Evolutionary conservation across 163 green algal species (phyloP).

Genomic region (Scenedesmus sp.): DNA sequence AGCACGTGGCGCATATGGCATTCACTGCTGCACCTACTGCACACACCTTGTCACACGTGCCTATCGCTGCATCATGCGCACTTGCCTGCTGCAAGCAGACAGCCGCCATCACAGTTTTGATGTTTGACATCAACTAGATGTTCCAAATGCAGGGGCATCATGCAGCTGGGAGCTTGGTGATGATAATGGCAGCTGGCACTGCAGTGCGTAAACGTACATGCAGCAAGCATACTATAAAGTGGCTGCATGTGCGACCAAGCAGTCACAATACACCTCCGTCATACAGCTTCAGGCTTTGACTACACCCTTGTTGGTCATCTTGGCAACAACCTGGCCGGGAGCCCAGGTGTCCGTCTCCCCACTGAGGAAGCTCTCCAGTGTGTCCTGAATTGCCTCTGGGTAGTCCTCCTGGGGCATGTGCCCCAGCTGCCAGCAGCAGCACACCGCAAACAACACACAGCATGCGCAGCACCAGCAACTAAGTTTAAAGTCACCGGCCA

Average conservation of each 20-base stretch:
- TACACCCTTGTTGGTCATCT: constrained; percentile 54
- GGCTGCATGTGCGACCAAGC: neutral
- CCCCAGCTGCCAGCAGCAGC: constrained; percentile 61
- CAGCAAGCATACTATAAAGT: neutral
- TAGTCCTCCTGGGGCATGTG: constrained; percentile 83
- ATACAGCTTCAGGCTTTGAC: constrained; percentile 14
- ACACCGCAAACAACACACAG: neutral
- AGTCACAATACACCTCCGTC: neutral
- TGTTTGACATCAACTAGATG: too few relatives aligned
- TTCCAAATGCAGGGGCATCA: too few relatives aligned
- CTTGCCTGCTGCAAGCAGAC: neutral
- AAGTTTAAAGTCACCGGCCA: neutral
- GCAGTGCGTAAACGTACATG: neutral
- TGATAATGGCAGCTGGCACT: too few relatives aligned
- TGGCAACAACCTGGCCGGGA: constrained; percentile 47
- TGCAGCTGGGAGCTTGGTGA: too few relatives aligned
- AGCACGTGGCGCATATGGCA: neutral
- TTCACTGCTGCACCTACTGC: neutral
- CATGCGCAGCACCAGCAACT: neutral
- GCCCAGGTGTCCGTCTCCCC: constrained; percentile 57
- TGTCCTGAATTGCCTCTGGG: constrained; percentile 63
- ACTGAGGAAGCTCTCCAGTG: constrained; percentile 64
- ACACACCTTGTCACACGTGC: too few relatives aligned
- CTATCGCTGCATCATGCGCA: too few relatives aligned
- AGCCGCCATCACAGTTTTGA: too few relatives aligned